Conservation (phyloP, 805 yeast species). For the Suhomyces xylopsoci region DNA sequence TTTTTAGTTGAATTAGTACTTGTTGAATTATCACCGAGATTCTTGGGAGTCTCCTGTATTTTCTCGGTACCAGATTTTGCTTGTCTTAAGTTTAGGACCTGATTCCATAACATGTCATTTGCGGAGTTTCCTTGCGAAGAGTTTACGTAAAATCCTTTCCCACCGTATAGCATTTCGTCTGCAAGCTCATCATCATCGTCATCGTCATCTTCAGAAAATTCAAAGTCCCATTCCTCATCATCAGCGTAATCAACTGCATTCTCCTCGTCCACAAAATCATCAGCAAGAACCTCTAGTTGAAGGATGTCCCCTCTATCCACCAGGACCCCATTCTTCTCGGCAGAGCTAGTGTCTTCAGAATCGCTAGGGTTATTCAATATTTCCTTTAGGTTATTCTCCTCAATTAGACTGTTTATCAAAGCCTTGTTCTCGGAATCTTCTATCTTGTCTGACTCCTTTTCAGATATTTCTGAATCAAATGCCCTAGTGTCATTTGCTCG, state of each 20-base stretch:
- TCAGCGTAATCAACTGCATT: conserved; percentile 19
- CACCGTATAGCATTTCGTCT: conserved; percentile 26
- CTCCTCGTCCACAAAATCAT: conserved; percentile 34
- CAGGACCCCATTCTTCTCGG: conserved; percentile 16
- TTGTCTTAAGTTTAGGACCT: conserved; percentile 32
- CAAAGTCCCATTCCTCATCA: conserved; percentile 38
- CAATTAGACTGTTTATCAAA: conserved; percentile 9
- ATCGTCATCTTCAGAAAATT: conserved; percentile 29
- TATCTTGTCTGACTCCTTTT: neutral
- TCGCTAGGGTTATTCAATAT: conserved; percentile 8
- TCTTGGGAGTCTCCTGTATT: neutral
- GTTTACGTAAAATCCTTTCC: neutral
- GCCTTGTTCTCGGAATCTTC: conserved; percentile 9
- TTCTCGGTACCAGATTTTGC: neutral
- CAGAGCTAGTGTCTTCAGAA: conserved; percentile 2
- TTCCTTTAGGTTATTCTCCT: conserved; percentile 11
- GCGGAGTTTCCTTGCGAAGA: neutral
- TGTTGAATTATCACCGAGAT: neutral
- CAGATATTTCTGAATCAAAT: neutral
- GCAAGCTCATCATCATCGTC: conserved; percentile 24
- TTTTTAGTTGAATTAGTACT: neutral
- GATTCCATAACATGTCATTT: conserved; percentile 34
- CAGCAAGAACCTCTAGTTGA: conserved; percentile 54
- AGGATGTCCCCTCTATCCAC: conserved; percentile 46
- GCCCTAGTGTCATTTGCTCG: neutral